These are phyloP conservation scores for Syzygium grande DNA, from an alignment of 345 rosid genomes.

Conservation along the genomic window DNA sequence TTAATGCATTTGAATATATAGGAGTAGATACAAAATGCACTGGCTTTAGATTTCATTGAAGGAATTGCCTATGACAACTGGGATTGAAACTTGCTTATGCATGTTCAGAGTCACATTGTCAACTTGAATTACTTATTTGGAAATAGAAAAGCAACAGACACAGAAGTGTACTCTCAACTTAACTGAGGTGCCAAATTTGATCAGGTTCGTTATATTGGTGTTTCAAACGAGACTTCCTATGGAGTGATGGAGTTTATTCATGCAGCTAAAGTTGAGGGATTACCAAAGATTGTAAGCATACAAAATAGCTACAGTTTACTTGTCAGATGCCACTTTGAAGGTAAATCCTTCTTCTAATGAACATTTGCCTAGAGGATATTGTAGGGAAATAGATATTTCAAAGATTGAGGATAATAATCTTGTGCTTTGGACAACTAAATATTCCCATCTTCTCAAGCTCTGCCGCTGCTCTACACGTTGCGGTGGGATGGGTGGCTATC, in stretches of 20 bases:
- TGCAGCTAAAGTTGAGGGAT: slow-evolving; percentile 71
- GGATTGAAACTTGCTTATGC: neutral
- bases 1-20: neutral
- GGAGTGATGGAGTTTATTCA: slow-evolving; percentile 96
- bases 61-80: neutral
- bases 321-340: slow-evolving; percentile 56
- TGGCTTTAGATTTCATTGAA: neutral
- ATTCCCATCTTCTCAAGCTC: neutral
- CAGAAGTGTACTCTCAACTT: neutral
- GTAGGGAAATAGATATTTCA: neutral
- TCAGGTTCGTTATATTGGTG: slow-evolving; percentile 82
- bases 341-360: slow-evolving; percentile 14
- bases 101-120: neutral
- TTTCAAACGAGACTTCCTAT: slow-evolving; percentile 85
- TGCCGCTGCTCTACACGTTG: neutral
- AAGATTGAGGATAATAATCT: neutral
- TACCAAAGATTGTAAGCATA: slow-evolving; percentile 88
- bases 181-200: neutral
- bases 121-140: neutral
- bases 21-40: neutral
- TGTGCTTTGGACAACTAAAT: neutral
- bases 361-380: neutral
- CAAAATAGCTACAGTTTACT: slow-evolving; percentile 84
- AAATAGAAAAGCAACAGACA: neutral
- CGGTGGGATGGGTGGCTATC: neutral